A percentile compares a stretch with the other conserved stretches of the same genome.
These are phyloP conservation scores for Blastomyces gilchristii DNA, from an alignment of 2,329 filamentous ascomycete species.

Conservation along the genomic window DNA sequence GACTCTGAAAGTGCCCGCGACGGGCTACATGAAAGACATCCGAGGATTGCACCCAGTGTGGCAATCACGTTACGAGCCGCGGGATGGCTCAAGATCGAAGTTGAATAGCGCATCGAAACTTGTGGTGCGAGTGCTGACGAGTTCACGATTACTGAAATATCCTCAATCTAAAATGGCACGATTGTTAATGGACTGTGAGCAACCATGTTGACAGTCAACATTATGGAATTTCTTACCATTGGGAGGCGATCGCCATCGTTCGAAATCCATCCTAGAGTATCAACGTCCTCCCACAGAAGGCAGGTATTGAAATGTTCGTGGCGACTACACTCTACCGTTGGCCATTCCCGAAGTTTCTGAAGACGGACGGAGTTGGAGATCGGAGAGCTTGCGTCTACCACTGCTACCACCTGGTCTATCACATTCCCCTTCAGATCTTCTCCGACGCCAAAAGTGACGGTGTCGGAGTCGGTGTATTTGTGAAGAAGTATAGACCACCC, in stretches of 20 bases:
- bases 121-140: background rate
- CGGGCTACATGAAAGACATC: background rate
- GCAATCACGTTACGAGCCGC: background rate
- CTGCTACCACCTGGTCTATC: background rate
- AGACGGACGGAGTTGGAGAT: background rate
- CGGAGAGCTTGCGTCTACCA: background rate
- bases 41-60: constrained; percentile 1
- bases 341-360: background rate
- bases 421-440: background rate
- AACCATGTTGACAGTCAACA: background rate
- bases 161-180: background rate
- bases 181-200: background rate
- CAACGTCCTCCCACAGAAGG: background rate
- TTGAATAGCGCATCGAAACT: background rate
- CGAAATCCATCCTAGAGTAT: background rate
- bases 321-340: background rate
- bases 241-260: background rate
- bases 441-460: constrained; percentile 29
- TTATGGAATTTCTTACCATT: background rate
- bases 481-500: constrained; percentile 29
- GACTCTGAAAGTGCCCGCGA: background rate
- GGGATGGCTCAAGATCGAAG: background rate
- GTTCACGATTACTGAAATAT: background rate
- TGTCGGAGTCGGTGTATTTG: constrained; percentile 26
- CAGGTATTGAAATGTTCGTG: background rate